Conservation (phyloP, 1,284 basidiomycete species). For the Fistulinella cinereoalba region DNA sequence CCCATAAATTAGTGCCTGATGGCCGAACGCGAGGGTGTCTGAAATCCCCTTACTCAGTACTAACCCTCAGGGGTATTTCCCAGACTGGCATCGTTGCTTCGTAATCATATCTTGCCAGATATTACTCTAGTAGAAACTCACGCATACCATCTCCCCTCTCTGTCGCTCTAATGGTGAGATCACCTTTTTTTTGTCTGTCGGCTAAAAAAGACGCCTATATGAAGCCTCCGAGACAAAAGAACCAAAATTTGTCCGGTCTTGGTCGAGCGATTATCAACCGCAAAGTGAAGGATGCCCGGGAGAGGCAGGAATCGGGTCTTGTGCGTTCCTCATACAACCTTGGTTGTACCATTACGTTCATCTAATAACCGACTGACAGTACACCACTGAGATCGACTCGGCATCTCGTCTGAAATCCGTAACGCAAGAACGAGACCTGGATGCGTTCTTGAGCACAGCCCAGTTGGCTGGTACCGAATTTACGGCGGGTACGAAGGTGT, state of each 20-base stretch:
- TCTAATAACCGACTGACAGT: conserved; percentile 44
- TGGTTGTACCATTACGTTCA: background rate
- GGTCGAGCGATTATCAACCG: conserved; percentile 91
- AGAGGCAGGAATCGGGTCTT: conserved; percentile 68
- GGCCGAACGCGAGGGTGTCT: no score
- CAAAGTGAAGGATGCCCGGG: conserved; percentile 77
- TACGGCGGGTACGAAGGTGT: conserved; percentile 80
- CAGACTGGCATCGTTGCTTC: no score
- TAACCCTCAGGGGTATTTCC: no score
- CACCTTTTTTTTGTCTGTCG: background rate
- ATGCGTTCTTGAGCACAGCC: conserved; percentile 95
- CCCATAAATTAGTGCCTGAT: no score
- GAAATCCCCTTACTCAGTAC: no score
- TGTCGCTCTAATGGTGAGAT: conserved; percentile 20
- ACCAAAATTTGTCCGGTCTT: conserved; percentile 70
- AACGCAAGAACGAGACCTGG: conserved; percentile 94
- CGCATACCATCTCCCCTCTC: background rate
- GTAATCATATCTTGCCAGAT: no score
- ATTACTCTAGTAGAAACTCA: no score
- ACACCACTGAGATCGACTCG: conserved; percentile 72
- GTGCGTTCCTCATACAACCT: conserved; percentile 44
- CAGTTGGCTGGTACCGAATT: conserved; percentile 95
- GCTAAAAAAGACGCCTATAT: background rate
- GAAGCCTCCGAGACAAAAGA: conserved; percentile 33
- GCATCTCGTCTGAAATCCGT: conserved; percentile 82